These are phyloP conservation scores for Euphorbia celastroides DNA, from an alignment of 441 rosid species.

Conservation along the genomic window DNA sequence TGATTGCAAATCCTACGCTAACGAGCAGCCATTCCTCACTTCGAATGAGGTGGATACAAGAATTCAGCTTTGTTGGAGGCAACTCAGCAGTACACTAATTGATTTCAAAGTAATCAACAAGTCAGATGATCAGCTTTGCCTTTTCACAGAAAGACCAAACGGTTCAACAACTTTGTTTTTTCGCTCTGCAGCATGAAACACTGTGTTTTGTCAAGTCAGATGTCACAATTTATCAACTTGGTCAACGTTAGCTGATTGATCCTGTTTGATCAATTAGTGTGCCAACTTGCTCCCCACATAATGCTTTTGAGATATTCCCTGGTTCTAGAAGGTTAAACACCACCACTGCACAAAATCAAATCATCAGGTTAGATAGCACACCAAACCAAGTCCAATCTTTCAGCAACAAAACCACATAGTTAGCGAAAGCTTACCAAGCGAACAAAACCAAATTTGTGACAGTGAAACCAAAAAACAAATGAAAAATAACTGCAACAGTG, in stretches of 20 bases:
- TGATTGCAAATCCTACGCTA: constrained; percentile 1
- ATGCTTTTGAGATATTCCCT: constrained; percentile 56
- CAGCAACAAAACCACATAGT: neutral
- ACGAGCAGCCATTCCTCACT: neutral
- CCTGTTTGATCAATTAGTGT: constrained; percentile 52
- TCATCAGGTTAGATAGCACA: constrained; percentile 1
- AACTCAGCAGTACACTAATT: too few relatives aligned
- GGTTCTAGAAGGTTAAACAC: constrained; percentile 51
- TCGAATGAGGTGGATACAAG: too few relatives aligned
- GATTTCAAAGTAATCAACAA: neutral
- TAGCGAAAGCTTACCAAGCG: too few relatives aligned
- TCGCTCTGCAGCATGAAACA: neutral
- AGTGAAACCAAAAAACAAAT: neutral
- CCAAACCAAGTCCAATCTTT: neutral
- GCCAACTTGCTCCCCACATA: constrained; percentile 44
- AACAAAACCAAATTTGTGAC: neutral
- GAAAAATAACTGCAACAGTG: neutral
- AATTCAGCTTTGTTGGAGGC: neutral
- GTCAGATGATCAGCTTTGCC: neutral
- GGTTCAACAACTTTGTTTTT: neutral
- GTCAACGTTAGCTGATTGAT: constrained; percentile 9
- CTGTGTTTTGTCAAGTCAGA: neutral
- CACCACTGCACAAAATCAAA: constrained; percentile 33
- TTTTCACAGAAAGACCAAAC: neutral
- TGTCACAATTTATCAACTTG: neutral